Base-by-base conservation (phyloP, 345 rosid species). In the Stellera chamaejasme region DNA sequence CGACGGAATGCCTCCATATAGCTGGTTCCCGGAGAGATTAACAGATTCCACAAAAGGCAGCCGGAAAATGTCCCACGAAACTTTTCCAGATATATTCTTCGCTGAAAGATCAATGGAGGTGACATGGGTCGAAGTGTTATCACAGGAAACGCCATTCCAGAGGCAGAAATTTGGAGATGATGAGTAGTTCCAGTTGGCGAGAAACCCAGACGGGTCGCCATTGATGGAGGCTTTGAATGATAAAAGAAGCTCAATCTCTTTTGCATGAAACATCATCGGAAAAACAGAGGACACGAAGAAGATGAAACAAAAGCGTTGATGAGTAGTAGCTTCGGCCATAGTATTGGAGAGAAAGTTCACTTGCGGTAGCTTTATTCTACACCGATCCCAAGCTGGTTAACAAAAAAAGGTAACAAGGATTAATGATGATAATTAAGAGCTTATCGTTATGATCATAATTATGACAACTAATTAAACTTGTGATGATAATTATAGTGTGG, bases 141-240 rank as follows among this genome's bases (percentile, higher is more conserved):
- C 66, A 70, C 98, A 91, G 59, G 77, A 69, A 78, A 91, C 55
- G 7, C 95, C 95, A 51, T 59, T 54, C 98, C 98, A 91, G 16
- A 54, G 64, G 75, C 98, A 88, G 15, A 82, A 55, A 48, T 69
- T 71, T 48, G 68, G 45, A 42, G 82, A 72, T 52, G 83, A 66
- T 52, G 83, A 66, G 54, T 55, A 1, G 4, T 69, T 71, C 98
- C 98, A 91, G 59, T 71, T 67, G 50, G 90, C 78, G 54, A 85
- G 81, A 44, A 76, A 82, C 5, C 65, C 43, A n/a, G 70, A 69
- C 48, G 90, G 96, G 64, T 91, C 96, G 64, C 88, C 96, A 28
- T 72, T 64, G 14, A 88, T 43, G 32, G 88, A 75, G 56, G 83
- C 62, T 65, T 76, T 83, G 73, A 91, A 75, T 59, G 90, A 78